A percentile compares a stretch with the other conserved stretches of the same genome.
Conservation (phyloP, 768 basidiomycete genomes). For the Auriscalpium orientale region DNA sequence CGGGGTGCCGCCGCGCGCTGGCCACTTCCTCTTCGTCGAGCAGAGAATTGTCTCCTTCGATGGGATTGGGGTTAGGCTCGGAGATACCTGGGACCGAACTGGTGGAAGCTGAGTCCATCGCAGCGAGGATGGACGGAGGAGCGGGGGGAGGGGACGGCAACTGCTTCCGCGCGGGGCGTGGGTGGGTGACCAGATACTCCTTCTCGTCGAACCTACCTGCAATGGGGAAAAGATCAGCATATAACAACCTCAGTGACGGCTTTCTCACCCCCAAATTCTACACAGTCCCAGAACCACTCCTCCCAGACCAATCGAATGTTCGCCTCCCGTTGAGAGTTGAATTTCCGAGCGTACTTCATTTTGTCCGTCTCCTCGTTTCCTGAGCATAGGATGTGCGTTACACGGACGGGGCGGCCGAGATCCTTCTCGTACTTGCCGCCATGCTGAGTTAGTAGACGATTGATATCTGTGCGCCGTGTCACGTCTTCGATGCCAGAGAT, state of each 20-base stretch:
- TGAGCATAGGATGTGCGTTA: conserved; percentile 81
- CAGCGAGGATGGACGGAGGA: not conserved
- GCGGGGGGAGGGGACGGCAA: not conserved
- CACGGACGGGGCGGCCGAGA: conserved; percentile 67
- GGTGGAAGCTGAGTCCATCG: not conserved
- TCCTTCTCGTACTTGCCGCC: conserved; percentile 69
- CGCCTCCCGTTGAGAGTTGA: conserved; percentile 62
- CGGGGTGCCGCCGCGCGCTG: conserved; percentile 49
- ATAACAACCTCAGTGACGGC: not conserved
- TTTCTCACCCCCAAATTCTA: conserved; percentile 61
- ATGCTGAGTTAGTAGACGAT: conserved; percentile 45
- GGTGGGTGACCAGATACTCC: conserved; percentile 8
- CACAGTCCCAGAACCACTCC: conserved; percentile 94
- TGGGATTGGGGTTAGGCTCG: not conserved
- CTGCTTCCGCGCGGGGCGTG: conserved; percentile 11
- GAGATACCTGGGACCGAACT: not conserved
- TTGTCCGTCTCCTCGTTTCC: conserved; percentile 63
- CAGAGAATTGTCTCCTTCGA: not conserved
- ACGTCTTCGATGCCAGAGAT: conserved; percentile 70
- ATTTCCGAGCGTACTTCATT: conserved; percentile 71
- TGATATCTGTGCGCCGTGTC: conserved; percentile 52
- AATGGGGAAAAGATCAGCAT: not conserved
- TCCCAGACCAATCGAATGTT: conserved; percentile 83
- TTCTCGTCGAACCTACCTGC: conserved; percentile 13
- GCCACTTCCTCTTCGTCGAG: conserved; percentile 51